These are phyloP conservation scores for Calonectria hongkongensis DNA, from an alignment of 2,329 filamentous ascomycete genomes.

Conservation along the genomic window DNA sequence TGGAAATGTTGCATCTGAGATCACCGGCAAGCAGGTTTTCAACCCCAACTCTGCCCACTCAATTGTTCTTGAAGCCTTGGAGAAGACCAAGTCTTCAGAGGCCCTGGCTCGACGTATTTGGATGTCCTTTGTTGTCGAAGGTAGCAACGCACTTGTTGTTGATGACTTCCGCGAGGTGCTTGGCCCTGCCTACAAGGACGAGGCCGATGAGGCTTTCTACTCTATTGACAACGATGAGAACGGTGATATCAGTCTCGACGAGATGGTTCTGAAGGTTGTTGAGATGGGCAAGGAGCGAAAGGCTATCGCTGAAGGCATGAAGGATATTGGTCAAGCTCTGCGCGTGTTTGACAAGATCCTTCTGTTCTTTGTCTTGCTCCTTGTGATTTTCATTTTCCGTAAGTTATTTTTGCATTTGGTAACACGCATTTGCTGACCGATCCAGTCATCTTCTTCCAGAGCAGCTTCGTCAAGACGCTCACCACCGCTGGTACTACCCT, in stretches of 20 bases:
- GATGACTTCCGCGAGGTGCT: slow-evolving; percentile 94
- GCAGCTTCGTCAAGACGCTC: slow-evolving; percentile 88
- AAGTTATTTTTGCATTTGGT: slow-evolving; percentile 59
- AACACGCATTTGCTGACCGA: slow-evolving; percentile 41
- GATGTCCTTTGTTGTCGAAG: slow-evolving; percentile 98
- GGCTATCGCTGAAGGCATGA: slow-evolving; percentile 93
- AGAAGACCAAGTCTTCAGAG: slow-evolving; percentile 88
- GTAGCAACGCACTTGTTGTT: slow-evolving; percentile 83
- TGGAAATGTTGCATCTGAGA: slow-evolving; percentile 94
- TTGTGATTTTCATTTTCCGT: slow-evolving; percentile 89
- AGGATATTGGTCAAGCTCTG: slow-evolving; percentile 97
- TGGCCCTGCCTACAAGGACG: slow-evolving; percentile 81
- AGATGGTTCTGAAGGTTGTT: slow-evolving; percentile 92
- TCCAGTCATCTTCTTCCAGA: slow-evolving; percentile 89
- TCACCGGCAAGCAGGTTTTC: slow-evolving; percentile 96
- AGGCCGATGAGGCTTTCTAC: slow-evolving; percentile 90
- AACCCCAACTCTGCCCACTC: slow-evolving; percentile 94
- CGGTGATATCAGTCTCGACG: slow-evolving; percentile 94
- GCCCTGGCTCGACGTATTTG: slow-evolving; percentile 96
- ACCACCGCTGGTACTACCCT: slow-evolving; percentile 94
- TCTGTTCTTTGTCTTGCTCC: slow-evolving; percentile 85
- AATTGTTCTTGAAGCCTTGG: slow-evolving; percentile 90
- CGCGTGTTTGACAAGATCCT: slow-evolving; percentile 92
- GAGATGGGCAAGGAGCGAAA: slow-evolving; percentile 92
- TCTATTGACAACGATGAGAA: slow-evolving; percentile 91